Base-by-base conservation (phyloP, 768 basidiomycete genomes). In the Tricholoma saponaceum region DNA sequence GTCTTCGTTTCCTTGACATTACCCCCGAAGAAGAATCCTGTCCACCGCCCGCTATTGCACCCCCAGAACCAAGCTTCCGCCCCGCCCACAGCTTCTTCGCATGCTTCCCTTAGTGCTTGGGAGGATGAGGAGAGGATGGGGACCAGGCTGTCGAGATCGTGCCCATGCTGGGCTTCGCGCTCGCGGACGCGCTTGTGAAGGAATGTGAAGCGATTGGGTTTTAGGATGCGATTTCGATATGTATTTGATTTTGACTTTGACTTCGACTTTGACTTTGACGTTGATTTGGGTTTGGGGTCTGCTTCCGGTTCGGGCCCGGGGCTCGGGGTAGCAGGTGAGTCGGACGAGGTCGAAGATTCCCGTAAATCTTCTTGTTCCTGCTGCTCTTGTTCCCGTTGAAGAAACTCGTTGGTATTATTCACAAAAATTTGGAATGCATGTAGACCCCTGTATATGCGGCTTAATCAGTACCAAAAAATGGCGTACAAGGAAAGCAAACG, bases 101-200 rank as follows among this genome's bases (percentile, higher is more conserved):
- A 74, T 0, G 74, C 67, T 1, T 49, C 49, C 6, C 78, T 71
- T 4, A 80, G 66, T 0, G 67, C 66, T 1, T 60, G 62, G 8
- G 79, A 78, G 6, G 74, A 70, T 4, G 63, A 46, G 0, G 66
- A 67, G n/a, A 80, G 67, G 37, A 79, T 74, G 14, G 78, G 79
- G 9, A 79, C 66, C 16, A 78, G 69, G 0, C 70, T 63, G 53
- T 76, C 74, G 14, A 80, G 67, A 53, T 73, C 71, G 57, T 80
- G 77, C 0, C 78, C 78, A 51, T 78, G 74, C 26, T 68, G 63
- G 0, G 65, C 54, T 60, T 80, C 77, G 20, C 70, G 72, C 43
- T 70, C 68, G 13, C 60, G 62, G 28, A 76, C 65, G 1, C 66
- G 60, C 2, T 61, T 61, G 4, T 68, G 67, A 5, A 76, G 63